Evolutionary conservation across 371 early-diverging fungal genomes (phyloP), one percentile per base, ranked within the genome.

Genomic region (Capillidium heterosporum): DNA sequence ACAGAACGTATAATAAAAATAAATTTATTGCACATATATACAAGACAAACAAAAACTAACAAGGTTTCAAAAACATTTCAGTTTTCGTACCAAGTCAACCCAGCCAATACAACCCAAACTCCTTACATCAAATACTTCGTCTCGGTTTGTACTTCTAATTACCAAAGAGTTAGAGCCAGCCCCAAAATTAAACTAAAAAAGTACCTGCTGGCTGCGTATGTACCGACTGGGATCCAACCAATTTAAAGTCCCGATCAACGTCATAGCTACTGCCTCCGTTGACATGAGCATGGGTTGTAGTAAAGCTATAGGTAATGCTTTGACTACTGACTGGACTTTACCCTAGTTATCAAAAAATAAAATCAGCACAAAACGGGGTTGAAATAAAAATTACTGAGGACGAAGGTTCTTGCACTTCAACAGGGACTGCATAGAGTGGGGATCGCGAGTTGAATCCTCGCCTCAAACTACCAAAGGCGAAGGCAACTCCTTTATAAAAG

Each of bases 281-380:
- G 91, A 81, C 0, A 96, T 95, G 62, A 95, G 91, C 84, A 94
- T 89, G 0, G 97, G 95, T 63, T 85, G 85, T 29, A 96, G 72
- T n/a, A 94, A 84, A 1, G 94, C 91, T 4, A 89, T 82, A 0
- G 96, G 96, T 17, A 95, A 89, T 5, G 95, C 91, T 15, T 83
- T 74, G 39, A 91, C 82, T 2, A 91, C 89, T 0, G 89, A 82
- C 17, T 75, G 71, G 2, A 82, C 80, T 0, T 81, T 70, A 1
- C 81, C 80, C 63, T 74, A 64, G 29, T 28, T 0, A 57, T 60
- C 0, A 57, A 60, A 28, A 28, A 17, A 31, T 21, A 4, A 3
- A 53, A 54, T 15, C 40, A 29, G 27, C n/a, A 51, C 54, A 51
- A 55, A 67, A 68, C 61, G 73, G 70, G 1, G 73, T n/a, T n/a